Conservation (phyloP, 345 rosid species). For the Anastatica hierochuntica region DNA sequence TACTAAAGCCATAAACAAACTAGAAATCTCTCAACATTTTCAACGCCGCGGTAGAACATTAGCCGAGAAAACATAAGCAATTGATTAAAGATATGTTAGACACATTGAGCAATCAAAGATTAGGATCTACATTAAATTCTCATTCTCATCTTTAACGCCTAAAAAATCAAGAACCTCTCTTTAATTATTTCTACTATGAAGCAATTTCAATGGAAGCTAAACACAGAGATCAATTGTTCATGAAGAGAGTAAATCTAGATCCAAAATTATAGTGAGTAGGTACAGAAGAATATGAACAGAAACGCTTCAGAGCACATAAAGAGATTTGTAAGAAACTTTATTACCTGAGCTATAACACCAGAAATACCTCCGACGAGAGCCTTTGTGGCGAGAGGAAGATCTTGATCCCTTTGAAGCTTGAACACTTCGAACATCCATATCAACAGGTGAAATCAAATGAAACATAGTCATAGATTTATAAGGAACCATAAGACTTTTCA, state of each 20-base stretch:
- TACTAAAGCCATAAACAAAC: too few species aligned
- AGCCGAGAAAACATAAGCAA: too few species aligned
- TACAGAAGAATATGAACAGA: background rate
- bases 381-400: conserved; percentile 45
- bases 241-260: too few species aligned
- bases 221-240: background rate
- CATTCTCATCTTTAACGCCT: background rate
- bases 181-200: background rate
- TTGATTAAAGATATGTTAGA: background rate
- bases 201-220: background rate
- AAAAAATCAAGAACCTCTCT: background rate
- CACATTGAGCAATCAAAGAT: background rate
- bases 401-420: conserved; percentile 44
- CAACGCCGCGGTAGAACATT: background rate
- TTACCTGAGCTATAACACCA: conserved; percentile 83
- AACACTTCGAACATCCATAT: too few species aligned
- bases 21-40: background rate
- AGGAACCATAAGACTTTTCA: background rate
- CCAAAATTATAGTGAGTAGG: background rate
- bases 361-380: conserved; percentile 71
- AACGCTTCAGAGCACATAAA: background rate
- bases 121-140: background rate
- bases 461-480: background rate
- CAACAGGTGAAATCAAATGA: too few species aligned
- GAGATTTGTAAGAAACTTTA: background rate